Base-by-base conservation (phyloP, 2,329 filamentous ascomycete genomes). In the Fusarium tupiense region DNA sequence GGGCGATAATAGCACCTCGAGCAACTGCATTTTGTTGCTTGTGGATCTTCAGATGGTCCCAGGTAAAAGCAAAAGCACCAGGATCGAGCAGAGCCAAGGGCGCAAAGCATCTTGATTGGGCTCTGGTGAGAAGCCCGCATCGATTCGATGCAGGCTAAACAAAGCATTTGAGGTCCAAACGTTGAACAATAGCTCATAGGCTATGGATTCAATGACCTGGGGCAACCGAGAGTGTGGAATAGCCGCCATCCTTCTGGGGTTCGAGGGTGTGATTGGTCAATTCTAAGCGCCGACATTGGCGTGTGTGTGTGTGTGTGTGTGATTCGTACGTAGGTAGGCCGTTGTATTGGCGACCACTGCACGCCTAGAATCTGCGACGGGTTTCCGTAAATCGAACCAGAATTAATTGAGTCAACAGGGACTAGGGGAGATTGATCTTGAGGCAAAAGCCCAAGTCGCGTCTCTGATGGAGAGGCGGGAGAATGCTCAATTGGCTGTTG, bases 241-340 rank as follows among this genome's bases (percentile, higher is more conserved):
- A 84, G 82, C 82, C 85, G 85, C 84, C 82, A 44, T 74, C 61
- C 19, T 40, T 56, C 41, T 52, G 63, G 31, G 64, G 62, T 61
- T 52, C 47, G 49, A 64, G n/a, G 44, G 53, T 63, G 38, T 76
- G 58, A 82, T 83, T 83, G 81, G 81, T 46, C 59, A 54, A 22
- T 41, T 46, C 52, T 82, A 78, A 62, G 79, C 81, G 81, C 81
- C 77, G 64, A 70, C 56, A 61, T 61, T 52, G 20, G 47, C 59
- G 58, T 54, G 60, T 35, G 59, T 72, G 61, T 72, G 67, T 80
- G 77, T 54, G 60, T 38, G 61, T 72, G 61, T 72, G 68, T 80
- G 77, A 80, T 80, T 80, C 75, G 74, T 71, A 35, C 33, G 33
- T 35, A 35, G 33, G 3, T 35, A 64, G 71, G 70, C 65, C 69